Evolutionary conservation across 2,329 filamentous ascomycete genomes (phyloP).

Genomic region (Cladosporium velox): DNA sequence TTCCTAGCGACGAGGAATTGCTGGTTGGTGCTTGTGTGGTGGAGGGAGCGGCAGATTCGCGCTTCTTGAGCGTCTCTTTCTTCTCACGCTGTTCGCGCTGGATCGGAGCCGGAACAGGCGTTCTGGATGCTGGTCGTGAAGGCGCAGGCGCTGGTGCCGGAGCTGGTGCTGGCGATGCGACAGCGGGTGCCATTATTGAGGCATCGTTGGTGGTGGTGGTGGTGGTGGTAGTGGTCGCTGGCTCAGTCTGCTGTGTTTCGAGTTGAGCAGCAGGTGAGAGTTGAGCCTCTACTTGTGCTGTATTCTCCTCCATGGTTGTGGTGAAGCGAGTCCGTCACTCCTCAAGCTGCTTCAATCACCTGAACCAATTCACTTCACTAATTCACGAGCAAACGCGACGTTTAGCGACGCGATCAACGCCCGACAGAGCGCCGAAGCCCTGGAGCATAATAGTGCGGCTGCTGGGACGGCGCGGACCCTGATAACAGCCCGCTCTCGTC

Average conservation of each 20-base stretch:
- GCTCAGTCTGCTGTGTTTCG: neutral
- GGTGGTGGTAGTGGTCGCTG: neutral
- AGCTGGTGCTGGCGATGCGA: conserved; percentile 11
- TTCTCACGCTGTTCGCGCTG: conserved; percentile 55
- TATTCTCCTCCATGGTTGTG: neutral
- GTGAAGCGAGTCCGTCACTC: neutral
- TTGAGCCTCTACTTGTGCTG: neutral
- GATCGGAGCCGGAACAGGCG: conserved; percentile 41
- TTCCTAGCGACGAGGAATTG: conserved; percentile 32
- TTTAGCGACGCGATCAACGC: neutral
- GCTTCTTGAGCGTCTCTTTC: conserved; percentile 54
- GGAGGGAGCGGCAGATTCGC: conserved; percentile 47
- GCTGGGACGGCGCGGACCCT: neutral
- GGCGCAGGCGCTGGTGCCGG: conserved; percentile 35
- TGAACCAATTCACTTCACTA: neutral
- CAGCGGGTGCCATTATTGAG: conserved; percentile 3
- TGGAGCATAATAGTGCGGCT: neutral
- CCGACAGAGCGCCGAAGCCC: neutral
- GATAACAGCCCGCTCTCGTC: conserved; percentile 10
- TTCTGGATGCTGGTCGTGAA: conserved; percentile 38
- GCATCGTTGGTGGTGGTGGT: neutral
- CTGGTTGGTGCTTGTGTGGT: conserved; percentile 41
- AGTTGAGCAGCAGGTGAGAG: neutral
- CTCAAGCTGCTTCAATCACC: neutral
- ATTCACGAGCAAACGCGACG: neutral